These are phyloP conservation scores for Curvularia spicifera DNA, from an alignment of 2,329 filamentous ascomycete genomes.

Conservation along the genomic window DNA sequence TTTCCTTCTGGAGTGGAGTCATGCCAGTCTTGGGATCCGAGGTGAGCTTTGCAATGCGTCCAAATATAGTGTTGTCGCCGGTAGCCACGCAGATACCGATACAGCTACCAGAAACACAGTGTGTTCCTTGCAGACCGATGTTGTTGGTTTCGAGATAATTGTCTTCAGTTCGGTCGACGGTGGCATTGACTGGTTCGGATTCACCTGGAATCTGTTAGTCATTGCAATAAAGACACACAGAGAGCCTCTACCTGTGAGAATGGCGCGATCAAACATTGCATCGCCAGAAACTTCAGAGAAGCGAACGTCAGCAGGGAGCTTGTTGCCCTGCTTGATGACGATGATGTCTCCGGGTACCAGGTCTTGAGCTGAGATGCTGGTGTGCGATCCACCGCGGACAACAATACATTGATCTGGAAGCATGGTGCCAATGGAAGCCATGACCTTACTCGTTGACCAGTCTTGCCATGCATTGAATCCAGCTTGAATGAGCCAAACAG, in stretches of 20 bases:
- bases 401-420: constrained; percentile 75
- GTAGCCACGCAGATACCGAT: constrained; percentile 73
- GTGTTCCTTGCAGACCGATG: constrained; percentile 80
- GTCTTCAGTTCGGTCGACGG: constrained; percentile 67
- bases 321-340: constrained; percentile 72
- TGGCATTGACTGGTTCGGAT: constrained; percentile 68
- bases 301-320: constrained; percentile 74
- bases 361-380: constrained; percentile 61
- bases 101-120: constrained; percentile 73
- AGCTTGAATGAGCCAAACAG: constrained; percentile 68
- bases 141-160: constrained; percentile 80
- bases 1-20: constrained; percentile 74
- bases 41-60: constrained; percentile 74
- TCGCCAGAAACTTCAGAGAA: constrained; percentile 73
- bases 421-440: constrained; percentile 81
- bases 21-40: constrained; percentile 71
- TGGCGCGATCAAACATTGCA: constrained; percentile 73
- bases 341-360: constrained; percentile 76
- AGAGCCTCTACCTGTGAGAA: constrained; percentile 65
- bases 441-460: constrained; percentile 77
- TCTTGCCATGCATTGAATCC: constrained; percentile 68
- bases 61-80: constrained; percentile 76
- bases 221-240: not conserved
- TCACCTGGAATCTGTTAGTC: constrained; percentile 58
- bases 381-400: constrained; percentile 64